Percentiles rank a stretch among this genome's conserved stretches.
phyloP scores from a whole-genome alignment of 495 filamentous ascomycete genomes.

The Penicillium longicatenatum region DNA sequence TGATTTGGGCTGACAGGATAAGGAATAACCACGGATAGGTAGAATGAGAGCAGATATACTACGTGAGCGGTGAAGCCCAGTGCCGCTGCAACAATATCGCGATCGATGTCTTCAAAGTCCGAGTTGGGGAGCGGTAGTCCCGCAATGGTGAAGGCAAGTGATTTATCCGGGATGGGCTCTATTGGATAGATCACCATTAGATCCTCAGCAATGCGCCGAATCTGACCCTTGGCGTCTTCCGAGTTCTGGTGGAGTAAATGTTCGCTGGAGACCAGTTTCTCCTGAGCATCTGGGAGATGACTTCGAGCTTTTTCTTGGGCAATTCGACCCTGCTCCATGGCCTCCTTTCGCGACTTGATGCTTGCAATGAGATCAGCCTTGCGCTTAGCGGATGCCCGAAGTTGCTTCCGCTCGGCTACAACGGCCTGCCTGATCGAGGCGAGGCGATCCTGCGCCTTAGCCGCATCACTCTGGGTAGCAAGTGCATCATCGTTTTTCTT shows the following conservation, averaged over 20 bases:
- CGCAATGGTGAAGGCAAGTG: slow-evolving; percentile 78
- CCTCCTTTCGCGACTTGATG: slow-evolving; percentile 62
- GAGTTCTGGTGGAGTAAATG: slow-evolving; percentile 56
- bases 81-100: slow-evolving; percentile 74
- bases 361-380: slow-evolving; percentile 66
- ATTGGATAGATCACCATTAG: slow-evolving; percentile 79
- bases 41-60: slow-evolving; percentile 75
- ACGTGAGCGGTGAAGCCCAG: slow-evolving; percentile 81
- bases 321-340: slow-evolving; percentile 63
- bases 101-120: slow-evolving; percentile 62
- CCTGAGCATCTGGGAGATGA: slow-evolving; percentile 53
- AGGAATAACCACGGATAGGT: slow-evolving; percentile 75
- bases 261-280: slow-evolving; percentile 58
- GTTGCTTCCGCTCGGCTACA: slow-evolving; percentile 59
- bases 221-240: slow-evolving; percentile 73
- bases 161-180: slow-evolving; percentile 58
- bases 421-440: slow-evolving; percentile 61
- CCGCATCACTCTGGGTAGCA: slow-evolving; percentile 50
- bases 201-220: slow-evolving; percentile 83
- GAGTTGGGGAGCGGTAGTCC: slow-evolving; percentile 77
- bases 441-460: slow-evolving; percentile 65
- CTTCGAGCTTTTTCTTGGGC: slow-evolving; percentile 55
- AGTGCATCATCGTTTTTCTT: slow-evolving; percentile 50
- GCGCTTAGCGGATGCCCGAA: slow-evolving; percentile 60
- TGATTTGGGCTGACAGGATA: slow-evolving; percentile 75